phyloP scores from a whole-genome alignment of 441 rosid species.

The Sinapis alba region DNA sequence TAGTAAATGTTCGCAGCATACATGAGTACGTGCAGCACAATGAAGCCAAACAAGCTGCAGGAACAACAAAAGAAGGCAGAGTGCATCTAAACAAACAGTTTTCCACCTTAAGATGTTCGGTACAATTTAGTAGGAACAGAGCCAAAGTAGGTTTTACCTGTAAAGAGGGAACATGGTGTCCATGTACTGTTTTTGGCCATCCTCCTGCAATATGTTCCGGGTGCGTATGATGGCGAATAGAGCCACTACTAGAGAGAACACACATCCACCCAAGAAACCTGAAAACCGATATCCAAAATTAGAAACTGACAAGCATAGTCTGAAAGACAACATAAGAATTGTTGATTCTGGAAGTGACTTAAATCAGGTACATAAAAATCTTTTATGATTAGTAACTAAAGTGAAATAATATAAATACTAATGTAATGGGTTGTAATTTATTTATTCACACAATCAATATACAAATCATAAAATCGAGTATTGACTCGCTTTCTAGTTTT shows the following conservation, averaged over 20 bases:
- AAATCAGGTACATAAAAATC: too few species aligned
- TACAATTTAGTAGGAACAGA: background rate
- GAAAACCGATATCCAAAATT: background rate
- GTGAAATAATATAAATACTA: too few species aligned
- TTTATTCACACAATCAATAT: background rate
- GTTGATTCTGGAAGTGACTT: too few species aligned
- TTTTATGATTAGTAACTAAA: too few species aligned
- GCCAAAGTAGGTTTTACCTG: slow-evolving; percentile 38
- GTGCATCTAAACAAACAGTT: background rate
- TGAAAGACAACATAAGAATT: too few species aligned
- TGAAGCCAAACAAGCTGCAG: slow-evolving; percentile 68
- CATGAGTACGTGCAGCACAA: slow-evolving; percentile 61
- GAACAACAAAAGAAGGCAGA: background rate
- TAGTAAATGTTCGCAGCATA: slow-evolving; percentile 63
- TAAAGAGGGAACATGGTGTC: slow-evolving; percentile 69
- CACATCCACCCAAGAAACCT: slow-evolving; percentile 69
- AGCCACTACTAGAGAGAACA: slow-evolving; percentile 55
- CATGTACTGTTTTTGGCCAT: slow-evolving; percentile 52
- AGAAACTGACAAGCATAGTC: background rate
- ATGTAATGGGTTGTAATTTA: too few species aligned
- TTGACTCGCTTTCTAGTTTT: too few species aligned
- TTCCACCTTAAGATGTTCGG: background rate
- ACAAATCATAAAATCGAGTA: background rate
- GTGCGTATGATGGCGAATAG: slow-evolving; percentile 49
- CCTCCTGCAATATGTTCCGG: slow-evolving; percentile 38